A percentile compares a stretch with the other conserved stretches of the same genome.
Conservation (phyloP, 371 early-diverging fungal species). For the Circinella umbellata region DNA sequence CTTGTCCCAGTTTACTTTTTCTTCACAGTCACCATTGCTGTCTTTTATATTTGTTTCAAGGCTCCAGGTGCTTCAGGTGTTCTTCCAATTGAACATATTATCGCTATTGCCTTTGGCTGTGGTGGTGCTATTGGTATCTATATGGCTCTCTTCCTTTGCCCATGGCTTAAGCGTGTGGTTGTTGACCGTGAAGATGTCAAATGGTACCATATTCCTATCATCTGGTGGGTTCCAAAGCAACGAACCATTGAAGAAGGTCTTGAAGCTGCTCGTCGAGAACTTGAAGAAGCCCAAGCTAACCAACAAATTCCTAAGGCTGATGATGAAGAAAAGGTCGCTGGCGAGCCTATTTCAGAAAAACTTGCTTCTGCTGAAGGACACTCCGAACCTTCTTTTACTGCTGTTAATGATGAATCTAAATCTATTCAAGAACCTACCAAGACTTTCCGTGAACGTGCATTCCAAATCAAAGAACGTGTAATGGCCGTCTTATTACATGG, state of each 20-base stretch:
- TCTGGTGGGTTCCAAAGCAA: constrained; percentile 54
- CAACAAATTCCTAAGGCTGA: background rate
- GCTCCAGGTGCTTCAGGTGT: constrained; percentile 54
- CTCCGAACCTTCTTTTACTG: background rate
- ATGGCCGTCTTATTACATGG: constrained; percentile 39
- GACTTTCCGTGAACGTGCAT: background rate
- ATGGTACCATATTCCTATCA: constrained; percentile 73
- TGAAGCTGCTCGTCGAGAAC: constrained; percentile 6
- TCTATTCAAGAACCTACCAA: background rate
- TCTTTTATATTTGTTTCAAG: constrained; percentile 79
- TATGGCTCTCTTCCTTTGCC: constrained; percentile 63
- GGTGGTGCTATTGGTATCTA: constrained; percentile 58
- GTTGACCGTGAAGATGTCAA: constrained; percentile 66
- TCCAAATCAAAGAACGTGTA: constrained; percentile 22
- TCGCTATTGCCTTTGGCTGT: constrained; percentile 68
- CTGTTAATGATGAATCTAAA: background rate
- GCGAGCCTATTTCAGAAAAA: background rate
- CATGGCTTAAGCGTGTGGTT: constrained; percentile 68
- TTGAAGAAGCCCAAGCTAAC: constrained; percentile 4
- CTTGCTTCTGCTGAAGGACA: constrained; percentile 2
- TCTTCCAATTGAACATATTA: constrained; percentile 48
- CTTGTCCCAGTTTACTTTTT: constrained; percentile 84
- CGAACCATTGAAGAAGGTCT: constrained; percentile 29
- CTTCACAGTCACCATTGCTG: constrained; percentile 69
- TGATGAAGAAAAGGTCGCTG: constrained; percentile 7